Evolutionary conservation across 148 eudicot genomes (phyloP).

Genomic region (Beta vulgaris): DNA sequence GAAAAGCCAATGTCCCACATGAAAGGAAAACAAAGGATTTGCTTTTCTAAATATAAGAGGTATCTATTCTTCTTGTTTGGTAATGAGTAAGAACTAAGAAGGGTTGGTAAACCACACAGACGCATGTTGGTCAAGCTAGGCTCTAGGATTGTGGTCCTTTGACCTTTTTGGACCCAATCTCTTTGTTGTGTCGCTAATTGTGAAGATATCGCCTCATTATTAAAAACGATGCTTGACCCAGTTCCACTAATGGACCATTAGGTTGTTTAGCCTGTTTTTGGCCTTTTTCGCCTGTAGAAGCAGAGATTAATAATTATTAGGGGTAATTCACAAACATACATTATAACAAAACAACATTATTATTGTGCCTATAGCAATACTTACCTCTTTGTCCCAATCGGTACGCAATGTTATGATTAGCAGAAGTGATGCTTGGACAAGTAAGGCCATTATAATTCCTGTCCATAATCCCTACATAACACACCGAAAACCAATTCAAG

Average conservation of each 20-base stretch:
- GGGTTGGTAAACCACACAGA: too few species aligned
- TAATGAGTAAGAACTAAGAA: too few species aligned
- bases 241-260: slow-evolving; percentile 6
- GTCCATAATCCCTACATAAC: slow-evolving; percentile 52
- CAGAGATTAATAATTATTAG: not conserved
- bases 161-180: too few species aligned
- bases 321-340: not conserved
- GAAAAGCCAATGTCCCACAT: too few species aligned
- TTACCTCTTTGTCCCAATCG: slow-evolving; percentile 62
- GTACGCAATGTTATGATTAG: slow-evolving; percentile 44
- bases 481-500: not conserved
- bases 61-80: too few species aligned
- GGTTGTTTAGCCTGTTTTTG: slow-evolving; percentile 30
- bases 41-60: too few species aligned
- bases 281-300: slow-evolving; percentile 49
- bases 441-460: slow-evolving; percentile 52
- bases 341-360: not conserved
- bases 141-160: too few species aligned
- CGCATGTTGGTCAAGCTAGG: too few species aligned
- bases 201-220: too few species aligned
- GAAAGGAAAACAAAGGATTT: too few species aligned
- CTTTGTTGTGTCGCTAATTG: too few species aligned
- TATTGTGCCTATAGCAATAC: not conserved
- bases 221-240: not conserved
- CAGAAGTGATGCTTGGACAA: slow-evolving; percentile 46